phyloP scores from a whole-genome alignment of 805 yeast species.

The Kodamaea neixiangensis region DNA sequence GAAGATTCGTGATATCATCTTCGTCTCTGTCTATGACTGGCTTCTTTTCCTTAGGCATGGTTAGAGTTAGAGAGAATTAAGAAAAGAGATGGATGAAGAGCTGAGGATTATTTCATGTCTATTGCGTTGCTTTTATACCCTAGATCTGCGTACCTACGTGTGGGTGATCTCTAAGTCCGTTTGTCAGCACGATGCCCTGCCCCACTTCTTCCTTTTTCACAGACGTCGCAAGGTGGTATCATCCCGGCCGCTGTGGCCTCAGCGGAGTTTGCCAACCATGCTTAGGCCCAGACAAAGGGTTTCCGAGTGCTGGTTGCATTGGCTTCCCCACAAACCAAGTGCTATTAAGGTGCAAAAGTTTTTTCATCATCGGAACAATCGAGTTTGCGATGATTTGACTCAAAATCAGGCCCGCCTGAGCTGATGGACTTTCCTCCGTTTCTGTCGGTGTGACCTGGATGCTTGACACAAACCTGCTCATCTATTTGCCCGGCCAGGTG shows the following conservation, averaged over 20 bases:
- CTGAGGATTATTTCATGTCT: neutral
- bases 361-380: neutral
- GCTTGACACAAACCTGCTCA: too few relatives aligned
- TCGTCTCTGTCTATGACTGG: neutral
- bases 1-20: neutral
- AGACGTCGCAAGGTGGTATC: neutral
- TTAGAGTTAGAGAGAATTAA: neutral
- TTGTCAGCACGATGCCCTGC: neutral
- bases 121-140: neutral
- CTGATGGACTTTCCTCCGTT: neutral
- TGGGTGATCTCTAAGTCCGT: neutral
- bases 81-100: neutral
- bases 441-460: neutral
- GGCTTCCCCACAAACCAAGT: neutral
- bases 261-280: too few relatives aligned
- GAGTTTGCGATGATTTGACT: neutral
- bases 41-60: slow-evolving; percentile 2
- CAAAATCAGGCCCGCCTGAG: neutral
- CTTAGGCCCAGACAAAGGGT: neutral
- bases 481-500: too few relatives aligned
- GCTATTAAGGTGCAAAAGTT: neutral
- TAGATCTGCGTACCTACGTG: neutral
- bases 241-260: too few relatives aligned
- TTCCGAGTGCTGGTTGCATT: neutral
- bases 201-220: neutral